Evolutionary conservation across 192 early-diverging fungal genomes (phyloP).

Genomic region (Podila minutissima): DNA sequence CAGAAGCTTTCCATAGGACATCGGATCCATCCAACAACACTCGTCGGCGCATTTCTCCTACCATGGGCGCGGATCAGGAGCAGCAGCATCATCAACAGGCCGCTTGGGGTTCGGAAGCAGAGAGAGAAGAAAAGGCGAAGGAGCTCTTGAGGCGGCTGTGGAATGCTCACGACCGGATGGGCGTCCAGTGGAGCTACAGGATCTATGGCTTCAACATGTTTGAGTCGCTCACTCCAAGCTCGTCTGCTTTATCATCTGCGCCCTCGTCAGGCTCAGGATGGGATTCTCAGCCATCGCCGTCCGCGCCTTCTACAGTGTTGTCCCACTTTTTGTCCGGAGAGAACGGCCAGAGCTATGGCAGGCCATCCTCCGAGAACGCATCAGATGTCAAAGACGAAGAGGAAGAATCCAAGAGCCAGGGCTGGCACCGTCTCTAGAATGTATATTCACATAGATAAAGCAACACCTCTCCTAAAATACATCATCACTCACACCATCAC

Average conservation of each 20-base stretch:
- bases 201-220: constrained; percentile 43
- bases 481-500: no score
- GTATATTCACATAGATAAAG: no score
- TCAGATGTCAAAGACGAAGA: no score
- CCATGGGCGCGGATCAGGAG: neutral
- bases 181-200: constrained; percentile 23
- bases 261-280: neutral
- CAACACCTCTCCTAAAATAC: no score
- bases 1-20: constrained; percentile 26
- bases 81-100: neutral
- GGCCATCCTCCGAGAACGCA: neutral
- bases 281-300: neutral
- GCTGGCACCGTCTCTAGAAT: no score
- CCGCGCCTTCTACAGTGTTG: neutral
- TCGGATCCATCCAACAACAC: neutral
- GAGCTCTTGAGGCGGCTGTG: constrained; percentile 29
- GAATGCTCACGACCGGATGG: constrained; percentile 24
- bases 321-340: neutral
- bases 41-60: neutral
- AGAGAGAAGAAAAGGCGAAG: constrained; percentile 16
- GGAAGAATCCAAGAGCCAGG: no score
- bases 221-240: constrained; percentile 1
- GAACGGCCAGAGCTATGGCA: neutral
- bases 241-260: neutral
- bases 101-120: neutral